Evolutionary conservation across 805 yeast species (phyloP), one percentile per base, ranked within the genome.

Genomic region (Teunomyces cretensis): DNA sequence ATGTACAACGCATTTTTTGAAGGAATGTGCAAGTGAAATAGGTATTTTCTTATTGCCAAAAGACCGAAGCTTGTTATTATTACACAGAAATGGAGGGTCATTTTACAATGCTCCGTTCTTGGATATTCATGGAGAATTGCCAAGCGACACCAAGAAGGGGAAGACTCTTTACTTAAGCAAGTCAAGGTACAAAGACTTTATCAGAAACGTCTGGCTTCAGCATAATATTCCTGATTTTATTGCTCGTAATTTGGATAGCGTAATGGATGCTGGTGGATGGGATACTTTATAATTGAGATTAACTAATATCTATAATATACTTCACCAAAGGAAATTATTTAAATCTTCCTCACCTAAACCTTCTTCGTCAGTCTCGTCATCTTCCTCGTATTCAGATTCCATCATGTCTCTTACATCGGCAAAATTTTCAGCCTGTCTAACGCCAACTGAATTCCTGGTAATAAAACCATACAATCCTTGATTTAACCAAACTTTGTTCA

Each of bases 261-360:
- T 78, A 6, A 65, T 84, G 28, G 98, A 92, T 62, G 80, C 85
- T 31, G 99, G 99, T 7, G 99, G 99, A 0, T 92, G 99, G 99
- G 94, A 86, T 54, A 87, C 94, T 1, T 68, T 86, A 49, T 88
- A 68, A 19, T 19, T 19, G n/a, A 19, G 6, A 19, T 4, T 19
- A 19, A 4, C 22, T 3, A 61, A 30, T 12, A 14, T 37, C 19
- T 26, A 17, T 36, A n/a, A 26, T 26, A 37, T 15, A 37, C 17
- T 19, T 39, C 27, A 39, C 33, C 42, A 39, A n/a, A 39, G 30
- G 17, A 27, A 30, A 30, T 30, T 22, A 12, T 28, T 30, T 12
- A 27, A 26, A 27, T 37, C 30, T n/a, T 37, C 41, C 31, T 12
- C 32, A 26, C 12, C 16, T 11, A 35, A 35, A 26, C 32, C 41